Base-by-base conservation (phyloP, 2,329 filamentous ascomycete species). In the Microdochium nivale region DNA sequence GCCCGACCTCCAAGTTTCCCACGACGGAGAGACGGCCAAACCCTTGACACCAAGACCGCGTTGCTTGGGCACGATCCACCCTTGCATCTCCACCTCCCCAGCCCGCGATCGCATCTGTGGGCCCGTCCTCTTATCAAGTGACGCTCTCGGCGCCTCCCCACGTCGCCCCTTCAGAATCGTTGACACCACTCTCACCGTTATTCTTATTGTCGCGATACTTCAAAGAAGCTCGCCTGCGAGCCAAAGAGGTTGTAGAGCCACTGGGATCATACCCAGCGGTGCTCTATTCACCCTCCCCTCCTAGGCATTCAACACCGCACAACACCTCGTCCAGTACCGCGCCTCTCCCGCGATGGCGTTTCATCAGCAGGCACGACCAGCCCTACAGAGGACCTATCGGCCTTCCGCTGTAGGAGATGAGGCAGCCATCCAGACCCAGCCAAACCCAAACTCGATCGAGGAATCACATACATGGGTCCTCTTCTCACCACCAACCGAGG, bases 381-480 rank as follows among this genome's bases (percentile, higher is more conserved):
- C 73, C 27, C 67, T 73, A 24, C 78, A 77, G 59, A 74, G 79
- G 56, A 68, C 71, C 54, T 70, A 68, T 47, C 74, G 71, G 25
- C 62, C 62, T 53, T 55, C 69, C 32, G 61, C 70, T 2, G 65
- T 68, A 50, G 65, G 65, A 21, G 69, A 71, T 16, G 70, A 74
- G 33, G 63, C 69, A 27, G 67, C 69, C 24, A 56, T 61, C 48
- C 57, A 59, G 49, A 65, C 65, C 53, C 62, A 61, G 56, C 62
- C 60, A 52, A 52, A 58, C 54, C 58, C 66, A 33, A 68, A 69
- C 48, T 61, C 63, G 44, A 71, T 83, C 54, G 83, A 88, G 55
- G 86, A 91, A 58, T 86, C 88, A 13, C 87, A 94, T 68, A 92
- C 95, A 79, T 99, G 94, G 94, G 87, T 97, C 51, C 82, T 99